Evolutionary conservation across 495 filamentous ascomycete species (phyloP).

Genomic region (Aspergillus diversus): DNA sequence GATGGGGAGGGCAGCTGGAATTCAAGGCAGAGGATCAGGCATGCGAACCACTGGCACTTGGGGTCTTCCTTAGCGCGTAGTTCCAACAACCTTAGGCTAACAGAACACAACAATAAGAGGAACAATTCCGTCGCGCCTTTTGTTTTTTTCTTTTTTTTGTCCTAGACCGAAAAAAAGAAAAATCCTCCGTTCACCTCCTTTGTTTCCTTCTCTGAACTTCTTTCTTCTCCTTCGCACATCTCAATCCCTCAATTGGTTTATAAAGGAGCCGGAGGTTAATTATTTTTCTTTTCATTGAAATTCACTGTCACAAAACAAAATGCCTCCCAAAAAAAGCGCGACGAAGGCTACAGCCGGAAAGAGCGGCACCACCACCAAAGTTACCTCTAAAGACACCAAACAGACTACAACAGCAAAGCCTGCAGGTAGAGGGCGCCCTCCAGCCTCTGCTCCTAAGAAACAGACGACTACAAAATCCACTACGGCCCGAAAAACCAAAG

Average conservation of each 20-base stretch:
- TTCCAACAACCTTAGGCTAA: conserved; percentile 8
- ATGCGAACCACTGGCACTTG: conserved; percentile 1
- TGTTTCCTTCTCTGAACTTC: background rate
- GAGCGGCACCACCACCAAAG: conserved; percentile 9
- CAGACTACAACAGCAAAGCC: conserved; percentile 17
- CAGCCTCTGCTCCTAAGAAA: conserved; percentile 15
- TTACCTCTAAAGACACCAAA: conserved; percentile 12
- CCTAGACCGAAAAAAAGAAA: background rate
- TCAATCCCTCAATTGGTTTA: background rate
- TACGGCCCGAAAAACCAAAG: conserved; percentile 22
- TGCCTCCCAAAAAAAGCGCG: conserved; percentile 42
- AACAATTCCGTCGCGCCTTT: conserved; percentile 7
- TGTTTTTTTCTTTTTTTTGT: conserved; percentile 6
- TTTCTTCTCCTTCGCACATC: background rate
- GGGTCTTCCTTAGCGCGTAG: conserved; percentile 8
- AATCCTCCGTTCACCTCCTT: background rate
- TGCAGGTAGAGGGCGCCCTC: conserved; percentile 20
- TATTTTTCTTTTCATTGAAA: background rate
- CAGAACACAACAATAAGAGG: background rate
- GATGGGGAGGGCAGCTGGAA: background rate
- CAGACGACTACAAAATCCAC: conserved; percentile 16
- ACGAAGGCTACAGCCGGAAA: conserved; percentile 13
- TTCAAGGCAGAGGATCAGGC: background rate
- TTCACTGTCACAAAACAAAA: conserved; percentile 21
- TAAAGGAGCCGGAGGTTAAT: background rate